A percentile compares a stretch with the other conserved stretches of the same genome.
phyloP scores from a whole-genome alignment of 2,329 filamentous ascomycete genomes.

The Penicillium frequentans region DNA sequence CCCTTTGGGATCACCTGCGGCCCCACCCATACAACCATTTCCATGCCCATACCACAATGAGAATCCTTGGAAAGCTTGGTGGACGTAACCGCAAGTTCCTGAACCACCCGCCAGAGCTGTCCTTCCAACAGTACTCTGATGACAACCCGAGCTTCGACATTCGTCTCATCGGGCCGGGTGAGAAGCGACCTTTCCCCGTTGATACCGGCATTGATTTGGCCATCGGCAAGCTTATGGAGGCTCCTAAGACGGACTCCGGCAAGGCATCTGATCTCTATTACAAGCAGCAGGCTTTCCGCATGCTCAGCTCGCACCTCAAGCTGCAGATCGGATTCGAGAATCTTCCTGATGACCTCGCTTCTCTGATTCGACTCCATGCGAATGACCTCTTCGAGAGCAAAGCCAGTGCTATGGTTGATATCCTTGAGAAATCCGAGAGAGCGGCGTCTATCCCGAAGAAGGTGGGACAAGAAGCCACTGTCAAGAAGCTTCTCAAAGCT shows the following conservation, averaged over 20 bases:
- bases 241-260: constrained; percentile 60
- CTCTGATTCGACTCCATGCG: constrained; percentile 81
- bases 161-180: constrained; percentile 82
- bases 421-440: constrained; percentile 73
- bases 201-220: constrained; percentile 85
- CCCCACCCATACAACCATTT: constrained; percentile 96
- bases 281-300: constrained; percentile 86
- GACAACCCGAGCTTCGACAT: constrained; percentile 86
- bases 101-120: constrained; percentile 80
- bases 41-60: constrained; percentile 95
- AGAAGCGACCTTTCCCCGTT: constrained; percentile 82
- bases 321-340: constrained; percentile 83
- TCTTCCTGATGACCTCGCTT: constrained; percentile 84
- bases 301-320: constrained; percentile 87
- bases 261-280: constrained; percentile 77
- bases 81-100: constrained; percentile 95
- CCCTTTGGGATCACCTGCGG: constrained; percentile 90
- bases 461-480: constrained; percentile 73
- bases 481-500: constrained; percentile 87
- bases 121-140: constrained; percentile 82
- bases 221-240: constrained; percentile 81
- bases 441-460: constrained; percentile 86
- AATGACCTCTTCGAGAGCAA: constrained; percentile 78
- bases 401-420: constrained; percentile 65
- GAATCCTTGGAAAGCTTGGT: constrained; percentile 93